Evolutionary conservation across 768 basidiomycete genomes (phyloP).

Genomic region (Boletus rubescentipes): DNA sequence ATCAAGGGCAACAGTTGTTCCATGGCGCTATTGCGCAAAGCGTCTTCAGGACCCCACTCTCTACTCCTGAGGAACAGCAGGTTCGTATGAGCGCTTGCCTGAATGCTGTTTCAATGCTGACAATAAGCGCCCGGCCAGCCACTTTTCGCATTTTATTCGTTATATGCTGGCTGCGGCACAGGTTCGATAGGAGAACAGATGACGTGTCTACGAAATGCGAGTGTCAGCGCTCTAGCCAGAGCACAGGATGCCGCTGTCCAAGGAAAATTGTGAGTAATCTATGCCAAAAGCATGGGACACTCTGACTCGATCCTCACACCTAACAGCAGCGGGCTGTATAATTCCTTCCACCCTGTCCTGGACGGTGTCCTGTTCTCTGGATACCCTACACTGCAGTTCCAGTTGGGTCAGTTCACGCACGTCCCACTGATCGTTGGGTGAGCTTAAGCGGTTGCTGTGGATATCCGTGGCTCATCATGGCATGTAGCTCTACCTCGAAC

Average conservation of each 20-base stretch:
- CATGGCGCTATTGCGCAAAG: slow-evolving; percentile 61
- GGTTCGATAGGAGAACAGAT: slow-evolving; percentile 38
- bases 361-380: slow-evolving; percentile 53
- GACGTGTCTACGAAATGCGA: slow-evolving; percentile 48
- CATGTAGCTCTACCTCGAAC: slow-evolving; percentile 54
- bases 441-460: slow-evolving; percentile 13
- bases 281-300: background rate
- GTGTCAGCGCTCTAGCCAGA: slow-evolving; percentile 48
- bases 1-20: slow-evolving; percentile 43
- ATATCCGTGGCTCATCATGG: background rate
- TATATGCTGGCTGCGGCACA: slow-evolving; percentile 47
- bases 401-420: slow-evolving; percentile 43
- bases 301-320: background rate
- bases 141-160: slow-evolving; percentile 51
- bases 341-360: slow-evolving; percentile 51
- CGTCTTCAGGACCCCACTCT: slow-evolving; percentile 51
- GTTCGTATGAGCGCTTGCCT: slow-evolving; percentile 33
- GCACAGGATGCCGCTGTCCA: slow-evolving; percentile 51
- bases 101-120: background rate
- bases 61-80: slow-evolving; percentile 50
- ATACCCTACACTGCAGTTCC: slow-evolving; percentile 48
- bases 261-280: slow-evolving; percentile 40
- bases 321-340: slow-evolving; percentile 42
- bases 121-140: slow-evolving; percentile 34
- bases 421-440: slow-evolving; percentile 63